phyloP scores from a whole-genome alignment of 306 rosid species.

The Herpetospermum pedunculosum region DNA sequence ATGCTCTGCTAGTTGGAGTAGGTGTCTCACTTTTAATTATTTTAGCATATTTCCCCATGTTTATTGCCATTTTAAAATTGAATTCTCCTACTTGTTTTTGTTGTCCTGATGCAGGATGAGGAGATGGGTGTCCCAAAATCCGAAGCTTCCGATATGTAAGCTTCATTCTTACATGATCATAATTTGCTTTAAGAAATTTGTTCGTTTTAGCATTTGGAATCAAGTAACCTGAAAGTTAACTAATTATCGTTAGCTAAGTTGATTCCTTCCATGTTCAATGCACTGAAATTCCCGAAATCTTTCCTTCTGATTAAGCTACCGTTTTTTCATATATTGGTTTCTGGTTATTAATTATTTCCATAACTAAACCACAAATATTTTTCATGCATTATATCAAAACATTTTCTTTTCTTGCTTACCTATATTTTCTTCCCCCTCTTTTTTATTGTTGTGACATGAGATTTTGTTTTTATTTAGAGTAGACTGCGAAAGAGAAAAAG shows the following conservation, averaged over 20 bases:
- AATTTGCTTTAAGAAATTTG: neutral
- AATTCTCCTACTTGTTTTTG: neutral
- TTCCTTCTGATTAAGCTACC: neutral
- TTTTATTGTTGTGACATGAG: neutral
- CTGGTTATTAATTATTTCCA: neutral
- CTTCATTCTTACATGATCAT: neutral
- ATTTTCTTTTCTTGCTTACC: neutral
- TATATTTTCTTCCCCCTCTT: neutral
- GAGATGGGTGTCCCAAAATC: conserved; percentile 26
- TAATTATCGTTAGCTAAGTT: neutral
- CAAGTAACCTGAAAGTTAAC: neutral
- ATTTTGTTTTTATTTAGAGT: conserved; percentile 21
- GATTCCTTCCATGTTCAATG: neutral
- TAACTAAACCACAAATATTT: neutral
- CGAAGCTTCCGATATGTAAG: conserved; percentile 42
- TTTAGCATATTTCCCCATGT: neutral
- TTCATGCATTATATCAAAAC: neutral
- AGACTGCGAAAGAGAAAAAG: conserved; percentile 24
- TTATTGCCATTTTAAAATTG: neutral
- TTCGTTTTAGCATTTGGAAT: neutral
- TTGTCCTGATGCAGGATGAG: conserved; percentile 18
- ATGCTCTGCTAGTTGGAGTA: conserved; percentile 26
- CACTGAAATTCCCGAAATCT: neutral
- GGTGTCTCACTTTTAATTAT: conserved; percentile 14
- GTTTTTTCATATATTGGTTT: neutral